Percentiles rank a stretch among this genome's conserved stretches.
Evolutionary conservation across 805 yeast species (phyloP).

Genomic region (Ogataea degrootiae): DNA sequence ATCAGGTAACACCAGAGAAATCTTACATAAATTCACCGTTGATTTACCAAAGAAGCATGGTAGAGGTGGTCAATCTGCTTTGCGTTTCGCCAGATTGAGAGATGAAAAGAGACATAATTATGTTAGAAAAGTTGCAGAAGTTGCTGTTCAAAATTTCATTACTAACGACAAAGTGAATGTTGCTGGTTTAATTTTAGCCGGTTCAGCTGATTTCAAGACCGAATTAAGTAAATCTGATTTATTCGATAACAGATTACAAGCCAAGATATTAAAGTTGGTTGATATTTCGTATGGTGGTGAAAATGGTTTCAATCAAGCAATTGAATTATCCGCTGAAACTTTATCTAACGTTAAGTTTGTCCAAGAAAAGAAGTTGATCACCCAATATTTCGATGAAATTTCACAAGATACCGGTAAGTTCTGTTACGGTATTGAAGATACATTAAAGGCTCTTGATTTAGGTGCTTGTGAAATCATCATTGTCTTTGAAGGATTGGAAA

Average conservation of each 20-base stretch:
- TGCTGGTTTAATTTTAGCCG: slow-evolving; percentile 92
- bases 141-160: slow-evolving; percentile 94
- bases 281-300: slow-evolving; percentile 99
- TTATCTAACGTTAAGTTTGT: slow-evolving; percentile 95
- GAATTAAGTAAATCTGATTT: slow-evolving; percentile 90
- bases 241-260: slow-evolving; percentile 84
- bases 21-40: slow-evolving; percentile 91
- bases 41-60: slow-evolving; percentile 99
- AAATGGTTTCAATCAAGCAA: slow-evolving; percentile 99
- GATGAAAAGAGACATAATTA: slow-evolving; percentile 99
- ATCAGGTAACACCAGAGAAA: slow-evolving; percentile 95
- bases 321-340: slow-evolving; percentile 95
- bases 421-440: slow-evolving; percentile 97
- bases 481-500: slow-evolving; percentile 88
- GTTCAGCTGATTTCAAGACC: slow-evolving; percentile 98
- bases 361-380: slow-evolving; percentile 94
- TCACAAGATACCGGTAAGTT: slow-evolving; percentile 95
- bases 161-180: slow-evolving; percentile 93
- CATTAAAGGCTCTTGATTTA: slow-evolving; percentile 90
- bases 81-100: slow-evolving; percentile 98
- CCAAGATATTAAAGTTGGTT: slow-evolving; percentile 85
- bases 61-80: slow-evolving; percentile 99
- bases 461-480: slow-evolving; percentile 94
- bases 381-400: slow-evolving; percentile 91
- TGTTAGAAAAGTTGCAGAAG: slow-evolving; percentile 97